These are phyloP conservation scores for Rhododendron griersonianum DNA, from an alignment of 148 eudicot genomes.

Conservation along the genomic window DNA sequence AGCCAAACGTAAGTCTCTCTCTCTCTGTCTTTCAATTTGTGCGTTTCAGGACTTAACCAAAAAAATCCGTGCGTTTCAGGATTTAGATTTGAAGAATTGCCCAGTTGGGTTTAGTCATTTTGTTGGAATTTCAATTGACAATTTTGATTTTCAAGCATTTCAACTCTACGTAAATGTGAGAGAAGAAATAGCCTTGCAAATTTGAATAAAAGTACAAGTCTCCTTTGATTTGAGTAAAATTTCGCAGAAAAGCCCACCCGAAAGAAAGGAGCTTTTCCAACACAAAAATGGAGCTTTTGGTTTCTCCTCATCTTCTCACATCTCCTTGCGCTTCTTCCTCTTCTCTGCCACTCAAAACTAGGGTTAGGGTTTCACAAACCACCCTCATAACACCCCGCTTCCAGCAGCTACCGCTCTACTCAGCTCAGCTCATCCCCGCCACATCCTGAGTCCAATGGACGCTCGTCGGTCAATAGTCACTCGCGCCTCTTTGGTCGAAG, in stretches of 20 bases:
- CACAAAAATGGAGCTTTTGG: conserved; percentile 28
- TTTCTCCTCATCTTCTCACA: conserved; percentile 9
- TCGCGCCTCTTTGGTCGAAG: conserved; percentile 32
- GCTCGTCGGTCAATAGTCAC: conserved; percentile 14
- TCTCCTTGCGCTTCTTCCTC: conserved; percentile 4
- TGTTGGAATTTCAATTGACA: too few relatives aligned
- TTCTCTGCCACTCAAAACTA: conserved; percentile 18
- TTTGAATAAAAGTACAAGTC: too few relatives aligned
- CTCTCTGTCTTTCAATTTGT: too few relatives aligned
- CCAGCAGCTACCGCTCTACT: not conserved
- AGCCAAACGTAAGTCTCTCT: too few relatives aligned
- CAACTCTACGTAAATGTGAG: too few relatives aligned
- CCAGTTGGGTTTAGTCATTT: too few relatives aligned
- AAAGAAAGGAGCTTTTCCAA: not conserved
- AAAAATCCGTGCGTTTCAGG: too few relatives aligned
- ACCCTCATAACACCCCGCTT: not conserved
- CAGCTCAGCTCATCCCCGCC: conserved; percentile 2
- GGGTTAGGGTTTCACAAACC: conserved; percentile 13
- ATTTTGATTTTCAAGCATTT: too few relatives aligned
- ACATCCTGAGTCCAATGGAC: conserved; percentile 14
- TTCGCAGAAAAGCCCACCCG: not conserved
- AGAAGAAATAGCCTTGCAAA: too few relatives aligned
- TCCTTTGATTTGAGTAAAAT: too few relatives aligned
- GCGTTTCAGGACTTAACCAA: too few relatives aligned
- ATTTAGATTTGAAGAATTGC: too few relatives aligned